Base-by-base conservation (phyloP, 208 protist species). In the Trypanosoma rangeli region DNA sequence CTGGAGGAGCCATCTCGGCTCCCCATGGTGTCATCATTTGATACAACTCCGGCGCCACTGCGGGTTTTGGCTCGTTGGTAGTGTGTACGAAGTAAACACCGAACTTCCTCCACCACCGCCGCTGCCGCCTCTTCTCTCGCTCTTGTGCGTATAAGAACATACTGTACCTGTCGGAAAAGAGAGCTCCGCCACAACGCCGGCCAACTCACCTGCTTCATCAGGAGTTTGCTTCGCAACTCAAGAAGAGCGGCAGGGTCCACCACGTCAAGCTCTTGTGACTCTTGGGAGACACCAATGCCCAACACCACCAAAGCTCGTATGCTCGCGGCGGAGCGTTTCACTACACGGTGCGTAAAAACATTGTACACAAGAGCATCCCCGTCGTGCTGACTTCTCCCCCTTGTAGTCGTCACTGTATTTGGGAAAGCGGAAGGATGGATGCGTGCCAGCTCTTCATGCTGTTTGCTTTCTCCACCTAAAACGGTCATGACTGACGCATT, bases 301-400 rank as follows among this genome's bases (percentile, higher is more conserved):
- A 94, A 26, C 20, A 90, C 50, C 0, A 74, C 60, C 16, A 96
- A 83, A 15, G 70, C 10, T 22, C 72, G 79, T 5, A 96, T 68
- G 39, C 67, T 78, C 7, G 79, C 33, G 8, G 88, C 80, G 46
- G 73, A 78, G 3, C 73, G 61, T 70, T 82, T 79, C 13, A 78
- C 79, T 16, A 96, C 80, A 53, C 91, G 87, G 3, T 86, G 80
- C 16, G 87, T 96, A 76, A 96, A 96, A 28, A 92, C 69, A 70
- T 96, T 96, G 68, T 85, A 93, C 7, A 96, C 79, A 31, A 93
- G 61, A 44, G 9, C 39, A 54, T 72, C 49, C 22, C 49, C 15
- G 24, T 65, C 42, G 42, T 58, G 39, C 1, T 62, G 26, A 54
- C 42, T 7, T 48, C 24, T 5, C 7, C 5, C 54, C 15, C 35